Conservation (phyloP, 75 land plant species). For the Selaginella moellendorffii region DNA sequence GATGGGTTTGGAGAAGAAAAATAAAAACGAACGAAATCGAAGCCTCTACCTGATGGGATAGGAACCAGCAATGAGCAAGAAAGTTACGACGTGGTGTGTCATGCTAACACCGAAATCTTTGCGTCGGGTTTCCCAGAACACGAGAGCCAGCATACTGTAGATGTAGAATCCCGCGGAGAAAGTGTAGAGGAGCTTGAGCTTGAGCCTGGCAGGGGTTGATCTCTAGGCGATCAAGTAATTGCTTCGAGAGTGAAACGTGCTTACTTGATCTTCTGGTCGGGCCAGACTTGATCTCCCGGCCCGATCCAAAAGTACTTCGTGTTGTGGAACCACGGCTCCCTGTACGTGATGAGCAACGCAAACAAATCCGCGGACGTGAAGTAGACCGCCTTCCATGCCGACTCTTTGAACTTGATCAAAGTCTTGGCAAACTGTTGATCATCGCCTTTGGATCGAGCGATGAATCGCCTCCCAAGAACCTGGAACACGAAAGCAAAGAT, state of each 20-base stretch:
- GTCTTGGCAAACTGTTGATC: slow-evolving; percentile 37
- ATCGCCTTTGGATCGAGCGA: slow-evolving; percentile 25
- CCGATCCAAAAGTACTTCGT: slow-evolving; percentile 77
- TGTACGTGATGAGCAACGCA: slow-evolving; percentile 43
- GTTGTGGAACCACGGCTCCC: slow-evolving; percentile 81
- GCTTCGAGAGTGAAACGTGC: no score
- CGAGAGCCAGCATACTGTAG: slow-evolving; percentile 85
- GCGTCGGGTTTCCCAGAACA: slow-evolving; percentile 94
- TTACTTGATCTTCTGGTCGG: slow-evolving; percentile 74
- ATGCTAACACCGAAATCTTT: slow-evolving; percentile 84
- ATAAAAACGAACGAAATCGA: no score
- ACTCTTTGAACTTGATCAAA: slow-evolving; percentile 74
- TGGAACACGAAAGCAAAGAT: slow-evolving; percentile 19
- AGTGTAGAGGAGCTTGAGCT: slow-evolving; percentile 71
- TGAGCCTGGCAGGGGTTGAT: slow-evolving; percentile 33
- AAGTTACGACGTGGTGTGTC: slow-evolving; percentile 79
- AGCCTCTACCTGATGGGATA: slow-evolving; percentile 56
- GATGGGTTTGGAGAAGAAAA: no score
- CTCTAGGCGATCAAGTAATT: no score
- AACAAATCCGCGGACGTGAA: slow-evolving; percentile 58
- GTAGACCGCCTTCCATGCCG: slow-evolving; percentile 83
- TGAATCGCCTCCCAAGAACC: slow-evolving; percentile 34
- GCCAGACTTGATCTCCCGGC: slow-evolving; percentile 87
- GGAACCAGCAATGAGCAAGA: slow-evolving; percentile 62
- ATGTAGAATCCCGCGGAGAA: slow-evolving; percentile 83